These are phyloP conservation scores for Penicillium sp. DNA, from an alignment of 2,329 filamentous ascomycete species.

Conservation along the genomic window DNA sequence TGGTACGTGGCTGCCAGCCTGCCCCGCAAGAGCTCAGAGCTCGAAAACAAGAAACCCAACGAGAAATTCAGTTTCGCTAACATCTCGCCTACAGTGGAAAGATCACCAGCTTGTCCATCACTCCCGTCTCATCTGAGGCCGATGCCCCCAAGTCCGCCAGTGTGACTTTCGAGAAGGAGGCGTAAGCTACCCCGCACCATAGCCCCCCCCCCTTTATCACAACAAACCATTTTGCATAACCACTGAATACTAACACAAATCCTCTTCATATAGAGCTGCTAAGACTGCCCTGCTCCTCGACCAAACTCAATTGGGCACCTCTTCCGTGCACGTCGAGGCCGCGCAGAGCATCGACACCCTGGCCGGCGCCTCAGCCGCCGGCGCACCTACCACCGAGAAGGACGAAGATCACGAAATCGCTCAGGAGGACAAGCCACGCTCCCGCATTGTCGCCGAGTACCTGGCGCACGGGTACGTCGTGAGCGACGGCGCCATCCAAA, in stretches of 20 bases:
- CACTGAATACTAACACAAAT: slow-evolving; percentile 11
- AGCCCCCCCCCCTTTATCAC: slow-evolving; percentile 17
- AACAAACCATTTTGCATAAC: slow-evolving; percentile 1
- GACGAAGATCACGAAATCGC: slow-evolving; percentile 72
- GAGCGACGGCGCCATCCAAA: slow-evolving; percentile 76
- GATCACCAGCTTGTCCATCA: slow-evolving; percentile 82
- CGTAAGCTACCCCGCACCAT: slow-evolving; percentile 54
- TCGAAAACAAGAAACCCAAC: neutral
- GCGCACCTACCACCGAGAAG: slow-evolving; percentile 58
- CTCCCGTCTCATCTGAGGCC: slow-evolving; percentile 58
- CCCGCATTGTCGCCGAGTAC: slow-evolving; percentile 93
- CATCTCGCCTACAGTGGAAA: slow-evolving; percentile 70
- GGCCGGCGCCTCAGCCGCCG: slow-evolving; percentile 63
- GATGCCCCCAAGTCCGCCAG: slow-evolving; percentile 79
- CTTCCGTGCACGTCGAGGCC: slow-evolving; percentile 78
- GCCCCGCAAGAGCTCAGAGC: neutral
- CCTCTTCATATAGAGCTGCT: slow-evolving; percentile 63
- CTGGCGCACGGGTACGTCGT: slow-evolving; percentile 92
- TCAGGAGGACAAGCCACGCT: slow-evolving; percentile 96
- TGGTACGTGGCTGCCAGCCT: slow-evolving; percentile 61
- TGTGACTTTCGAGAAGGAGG: slow-evolving; percentile 97
- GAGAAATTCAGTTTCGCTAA: slow-evolving; percentile 25
- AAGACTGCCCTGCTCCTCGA: slow-evolving; percentile 97
- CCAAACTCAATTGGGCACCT: slow-evolving; percentile 86
- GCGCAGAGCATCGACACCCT: slow-evolving; percentile 70